A percentile compares a stretch with the other conserved stretches of the same genome.
Evolutionary conservation across 2,329 filamentous ascomycete genomes (phyloP).

Genomic region (Coniosporium tulheliwenetii): DNA sequence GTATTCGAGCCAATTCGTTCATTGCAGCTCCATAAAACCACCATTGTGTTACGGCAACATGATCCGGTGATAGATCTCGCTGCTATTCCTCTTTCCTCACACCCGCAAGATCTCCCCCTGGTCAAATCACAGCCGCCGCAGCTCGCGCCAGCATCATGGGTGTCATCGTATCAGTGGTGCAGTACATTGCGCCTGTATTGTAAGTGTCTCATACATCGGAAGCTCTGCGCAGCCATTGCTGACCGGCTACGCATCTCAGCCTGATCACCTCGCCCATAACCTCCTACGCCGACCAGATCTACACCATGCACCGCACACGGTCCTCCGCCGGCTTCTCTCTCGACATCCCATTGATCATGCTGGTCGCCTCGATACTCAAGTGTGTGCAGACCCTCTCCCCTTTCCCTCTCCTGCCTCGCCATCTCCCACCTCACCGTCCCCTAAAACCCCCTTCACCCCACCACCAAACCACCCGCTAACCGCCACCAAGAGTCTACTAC

Average conservation of each 20-base stretch:
- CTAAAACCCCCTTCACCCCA: neutral
- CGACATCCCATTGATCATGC: slow-evolving; percentile 53
- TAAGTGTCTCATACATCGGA: neutral
- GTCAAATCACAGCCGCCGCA: neutral
- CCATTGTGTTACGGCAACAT: too few relatives aligned
- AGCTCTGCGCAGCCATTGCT: neutral
- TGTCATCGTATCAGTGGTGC: slow-evolving; percentile 16
- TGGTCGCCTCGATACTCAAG: slow-evolving; percentile 48
- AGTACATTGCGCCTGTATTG: slow-evolving; percentile 19
- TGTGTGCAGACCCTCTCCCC: slow-evolving; percentile 11
- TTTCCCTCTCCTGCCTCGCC: neutral
- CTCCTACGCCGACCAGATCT: slow-evolving; percentile 51
- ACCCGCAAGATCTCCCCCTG: too few relatives aligned
- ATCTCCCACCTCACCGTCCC: neutral
- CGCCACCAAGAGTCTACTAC: slow-evolving; percentile 38
- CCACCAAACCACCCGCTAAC: slow-evolving; percentile 1
- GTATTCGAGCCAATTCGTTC: too few relatives aligned
- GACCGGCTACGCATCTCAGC: slow-evolving; percentile 15
- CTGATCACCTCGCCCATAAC: slow-evolving; percentile 47
- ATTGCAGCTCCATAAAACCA: too few relatives aligned
- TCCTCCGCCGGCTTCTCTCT: slow-evolving; percentile 49
- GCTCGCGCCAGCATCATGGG: slow-evolving; percentile 11
- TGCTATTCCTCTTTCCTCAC: too few relatives aligned
- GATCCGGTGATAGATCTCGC: too few relatives aligned
- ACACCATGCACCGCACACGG: slow-evolving; percentile 43